Conservation (phyloP, 257 asterid species). For the Nicotiana paniculata region DNA sequence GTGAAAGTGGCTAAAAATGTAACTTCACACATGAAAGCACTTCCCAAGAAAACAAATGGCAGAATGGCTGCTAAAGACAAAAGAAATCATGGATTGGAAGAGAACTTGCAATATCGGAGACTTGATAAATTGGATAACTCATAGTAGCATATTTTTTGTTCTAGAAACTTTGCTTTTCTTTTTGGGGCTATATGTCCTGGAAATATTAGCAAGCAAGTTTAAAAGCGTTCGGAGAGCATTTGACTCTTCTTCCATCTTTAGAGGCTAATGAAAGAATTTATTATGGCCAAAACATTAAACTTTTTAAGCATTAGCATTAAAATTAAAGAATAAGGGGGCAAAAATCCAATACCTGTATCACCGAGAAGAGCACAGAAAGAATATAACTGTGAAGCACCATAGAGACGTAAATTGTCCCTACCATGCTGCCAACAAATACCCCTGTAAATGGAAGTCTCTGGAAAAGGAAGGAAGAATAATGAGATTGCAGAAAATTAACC, state of each 20-base stretch:
- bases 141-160: background rate
- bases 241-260: background rate
- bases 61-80: background rate
- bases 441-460: conserved; percentile 82
- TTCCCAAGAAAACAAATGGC: background rate
- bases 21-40: background rate
- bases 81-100: background rate
- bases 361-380: conserved; percentile 71
- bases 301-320: background rate
- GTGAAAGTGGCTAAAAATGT: background rate
- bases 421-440: conserved; percentile 71
- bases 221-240: background rate
- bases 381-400: conserved; percentile 86
- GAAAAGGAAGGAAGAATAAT: conserved; percentile 4
- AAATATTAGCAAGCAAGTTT: background rate
- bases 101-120: background rate
- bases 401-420: conserved; percentile 67
- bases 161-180: background rate
- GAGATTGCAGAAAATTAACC: background rate
- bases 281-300: background rate
- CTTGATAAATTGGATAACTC: background rate
- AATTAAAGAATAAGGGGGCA: background rate
- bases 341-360: conserved; percentile 49
- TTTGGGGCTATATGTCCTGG: background rate
- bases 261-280: background rate